Conservation (phyloP, 2,329 filamentous ascomycete species). For the Scytalidium sp. region DNA sequence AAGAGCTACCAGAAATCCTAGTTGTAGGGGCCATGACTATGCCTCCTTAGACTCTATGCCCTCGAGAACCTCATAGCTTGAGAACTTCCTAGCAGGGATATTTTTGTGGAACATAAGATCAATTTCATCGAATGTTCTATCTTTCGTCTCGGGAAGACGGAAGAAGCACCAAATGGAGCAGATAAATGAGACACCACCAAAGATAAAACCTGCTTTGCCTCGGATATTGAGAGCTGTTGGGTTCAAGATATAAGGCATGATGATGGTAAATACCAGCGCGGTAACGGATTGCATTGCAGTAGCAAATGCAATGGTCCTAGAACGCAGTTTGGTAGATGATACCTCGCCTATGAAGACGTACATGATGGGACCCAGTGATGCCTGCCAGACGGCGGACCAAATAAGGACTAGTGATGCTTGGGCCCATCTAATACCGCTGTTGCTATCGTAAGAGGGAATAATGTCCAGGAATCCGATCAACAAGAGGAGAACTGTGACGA, state of each 20-base stretch:
- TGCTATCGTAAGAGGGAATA: conserved; percentile 10
- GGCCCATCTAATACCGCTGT: conserved; percentile 10
- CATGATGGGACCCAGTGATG: conserved; percentile 37
- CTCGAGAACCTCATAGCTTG: conserved; percentile 6
- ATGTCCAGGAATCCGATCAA: conserved; percentile 35
- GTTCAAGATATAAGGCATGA: conserved; percentile 35
- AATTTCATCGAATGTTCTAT: conserved; percentile 40
- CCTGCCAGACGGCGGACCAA: conserved; percentile 25
- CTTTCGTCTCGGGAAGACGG: conserved; percentile 37
- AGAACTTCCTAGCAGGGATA: conserved; percentile 13
- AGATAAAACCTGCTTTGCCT: conserved; percentile 36
- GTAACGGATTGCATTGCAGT: conserved; percentile 32
- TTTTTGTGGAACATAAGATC: conserved; percentile 26
- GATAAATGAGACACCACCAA: conserved; percentile 33
- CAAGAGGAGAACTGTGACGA: conserved; percentile 41
- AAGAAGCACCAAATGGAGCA: conserved; percentile 35
- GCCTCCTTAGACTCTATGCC: too few species aligned
- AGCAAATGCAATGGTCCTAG: conserved; percentile 23
- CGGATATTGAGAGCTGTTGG: conserved; percentile 30
- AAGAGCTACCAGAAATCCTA: too few species aligned
- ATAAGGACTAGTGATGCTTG: conserved; percentile 24
- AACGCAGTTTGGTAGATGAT: conserved; percentile 30
- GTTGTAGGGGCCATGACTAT: too few species aligned
- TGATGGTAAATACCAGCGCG: conserved; percentile 30
- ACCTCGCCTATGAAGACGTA: conserved; percentile 32